These are phyloP conservation scores for Ophiosphaerella korrae DNA, from an alignment of 2,329 filamentous ascomycete genomes.

Conservation along the genomic window DNA sequence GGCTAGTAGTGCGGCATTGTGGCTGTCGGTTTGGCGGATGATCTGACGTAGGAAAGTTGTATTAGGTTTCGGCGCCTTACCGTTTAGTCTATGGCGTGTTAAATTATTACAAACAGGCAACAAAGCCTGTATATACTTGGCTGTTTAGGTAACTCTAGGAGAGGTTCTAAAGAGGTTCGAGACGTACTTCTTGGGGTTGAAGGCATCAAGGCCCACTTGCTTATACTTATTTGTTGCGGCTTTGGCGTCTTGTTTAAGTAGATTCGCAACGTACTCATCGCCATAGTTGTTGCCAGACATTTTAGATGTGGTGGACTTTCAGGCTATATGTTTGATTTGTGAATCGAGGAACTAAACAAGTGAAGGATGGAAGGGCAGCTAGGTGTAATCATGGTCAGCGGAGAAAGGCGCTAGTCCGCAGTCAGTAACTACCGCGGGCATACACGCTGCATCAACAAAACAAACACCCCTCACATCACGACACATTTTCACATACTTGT, in stretches of 20 bases:
- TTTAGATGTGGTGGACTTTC: background rate
- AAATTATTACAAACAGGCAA: background rate
- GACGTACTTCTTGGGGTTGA: constrained; percentile 59
- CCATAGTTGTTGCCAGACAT: constrained; percentile 49
- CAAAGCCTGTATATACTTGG: constrained; percentile 9
- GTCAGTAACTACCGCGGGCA: constrained; percentile 25
- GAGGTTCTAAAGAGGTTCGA: constrained; percentile 2
- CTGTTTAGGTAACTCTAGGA: constrained; percentile 2
- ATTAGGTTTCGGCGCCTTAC: constrained; percentile 82
- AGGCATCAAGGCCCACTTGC: constrained; percentile 73
- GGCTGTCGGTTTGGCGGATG: constrained; percentile 82
- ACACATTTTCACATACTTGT: background rate
- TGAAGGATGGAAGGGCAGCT: too few species aligned
- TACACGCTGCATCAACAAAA: constrained; percentile 27
- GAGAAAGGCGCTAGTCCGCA: constrained; percentile 13
- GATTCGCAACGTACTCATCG: constrained; percentile 78
- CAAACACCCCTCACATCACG: constrained; percentile 30
- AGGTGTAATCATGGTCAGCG: too few species aligned
- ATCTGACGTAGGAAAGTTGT: constrained; percentile 87
- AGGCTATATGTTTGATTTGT: background rate
- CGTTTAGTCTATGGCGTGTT: constrained; percentile 58
- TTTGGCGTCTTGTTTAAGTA: constrained; percentile 81
- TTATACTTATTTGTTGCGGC: constrained; percentile 76
- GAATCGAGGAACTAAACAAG: background rate
- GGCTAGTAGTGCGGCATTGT: constrained; percentile 85